Percentiles rank a stretch among this genome's conserved stretches.
phyloP scores from a whole-genome alignment of 345 rosid genomes.

The Pugionium dolabratum region DNA sequence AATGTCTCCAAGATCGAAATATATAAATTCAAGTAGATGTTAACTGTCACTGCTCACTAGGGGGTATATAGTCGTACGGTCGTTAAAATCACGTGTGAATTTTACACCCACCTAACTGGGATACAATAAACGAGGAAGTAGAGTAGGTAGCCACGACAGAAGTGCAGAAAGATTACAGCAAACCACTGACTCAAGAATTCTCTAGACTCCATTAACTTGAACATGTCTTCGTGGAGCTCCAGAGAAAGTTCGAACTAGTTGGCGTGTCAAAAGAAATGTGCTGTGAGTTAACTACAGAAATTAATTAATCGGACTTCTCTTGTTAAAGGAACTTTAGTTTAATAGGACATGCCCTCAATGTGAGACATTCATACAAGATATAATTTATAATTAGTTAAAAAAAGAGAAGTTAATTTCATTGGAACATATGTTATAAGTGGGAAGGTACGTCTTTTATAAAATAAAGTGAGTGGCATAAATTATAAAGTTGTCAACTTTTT shows the following conservation, averaged over 20 bases:
- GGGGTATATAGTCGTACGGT: background rate
- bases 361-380: background rate
- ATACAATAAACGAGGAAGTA: background rate
- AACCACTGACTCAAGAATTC: background rate
- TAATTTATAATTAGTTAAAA: background rate
- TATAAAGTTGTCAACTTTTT: background rate
- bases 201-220: background rate
- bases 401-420: background rate
- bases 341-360: background rate
- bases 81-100: conserved; percentile 8
- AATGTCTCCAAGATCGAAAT: no score
- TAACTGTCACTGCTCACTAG: background rate
- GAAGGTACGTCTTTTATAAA: no score
- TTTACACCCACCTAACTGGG: conserved; percentile 17
- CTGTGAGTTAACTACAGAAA: background rate
- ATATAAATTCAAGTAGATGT: no score
- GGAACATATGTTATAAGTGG: background rate
- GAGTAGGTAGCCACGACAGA: conserved; percentile 7
- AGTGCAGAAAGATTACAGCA: background rate
- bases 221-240: background rate
- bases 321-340: background rate
- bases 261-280: background rate
- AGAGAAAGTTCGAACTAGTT: background rate
- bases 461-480: background rate
- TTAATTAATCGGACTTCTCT: background rate